phyloP scores from a whole-genome alignment of 768 basidiomycete genomes.

The Tricholoma matsutake region DNA sequence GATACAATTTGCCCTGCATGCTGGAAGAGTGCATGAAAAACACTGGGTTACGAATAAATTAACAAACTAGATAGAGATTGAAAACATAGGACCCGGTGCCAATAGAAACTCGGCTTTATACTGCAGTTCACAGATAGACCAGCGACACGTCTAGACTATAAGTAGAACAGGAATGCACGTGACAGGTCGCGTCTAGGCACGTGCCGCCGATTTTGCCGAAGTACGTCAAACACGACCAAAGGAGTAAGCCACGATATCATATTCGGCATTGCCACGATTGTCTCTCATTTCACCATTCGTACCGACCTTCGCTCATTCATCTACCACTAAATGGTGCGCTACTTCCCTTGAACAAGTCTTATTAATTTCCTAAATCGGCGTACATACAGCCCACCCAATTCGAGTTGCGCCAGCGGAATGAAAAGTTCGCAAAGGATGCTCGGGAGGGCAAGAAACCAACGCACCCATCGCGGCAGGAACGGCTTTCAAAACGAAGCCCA shows the following conservation, averaged over 20 bases:
- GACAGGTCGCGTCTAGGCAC: neutral
- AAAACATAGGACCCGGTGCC: no score
- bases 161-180: neutral
- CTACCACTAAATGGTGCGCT: constrained; percentile 27
- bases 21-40: no score
- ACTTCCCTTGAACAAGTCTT: neutral
- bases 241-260: neutral
- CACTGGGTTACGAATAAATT: no score
- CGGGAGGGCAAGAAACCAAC: constrained; percentile 74
- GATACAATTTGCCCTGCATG: no score
- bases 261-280: neutral
- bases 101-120: no score
- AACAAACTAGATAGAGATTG: no score
- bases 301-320: neutral
- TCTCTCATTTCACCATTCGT: neutral
- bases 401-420: constrained; percentile 77
- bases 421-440: constrained; percentile 73
- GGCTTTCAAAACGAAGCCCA: constrained; percentile 68
- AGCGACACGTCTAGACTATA: no score
- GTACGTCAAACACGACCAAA: neutral
- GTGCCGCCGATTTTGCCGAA: neutral
- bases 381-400: constrained; percentile 68
- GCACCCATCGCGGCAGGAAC: constrained; percentile 70
- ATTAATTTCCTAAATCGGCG: neutral
- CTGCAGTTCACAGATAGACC: no score